phyloP scores from a whole-genome alignment of 192 early-diverging fungal genomes.

The Allomyces javanicus region DNA sequence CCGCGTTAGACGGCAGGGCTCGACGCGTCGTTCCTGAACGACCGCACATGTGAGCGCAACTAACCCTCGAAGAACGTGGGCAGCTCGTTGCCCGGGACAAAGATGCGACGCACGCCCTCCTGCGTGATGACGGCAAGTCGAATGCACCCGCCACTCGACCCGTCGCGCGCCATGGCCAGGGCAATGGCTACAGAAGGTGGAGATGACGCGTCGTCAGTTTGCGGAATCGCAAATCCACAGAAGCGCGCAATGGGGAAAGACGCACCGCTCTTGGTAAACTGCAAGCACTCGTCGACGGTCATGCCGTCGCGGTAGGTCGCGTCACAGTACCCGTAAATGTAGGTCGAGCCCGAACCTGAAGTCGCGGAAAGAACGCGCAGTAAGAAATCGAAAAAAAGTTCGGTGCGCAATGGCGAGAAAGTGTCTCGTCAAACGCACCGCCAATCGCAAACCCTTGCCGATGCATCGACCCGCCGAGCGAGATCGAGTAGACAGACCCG shows the following conservation, averaged over 20 bases:
- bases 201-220: too few relatives aligned
- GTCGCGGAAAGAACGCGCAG: neutral
- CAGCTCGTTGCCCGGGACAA: constrained; percentile 65
- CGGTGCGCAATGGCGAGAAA: too few relatives aligned
- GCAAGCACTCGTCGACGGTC: constrained; percentile 65
- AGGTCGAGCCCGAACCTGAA: constrained; percentile 72
- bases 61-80: constrained; percentile 17
- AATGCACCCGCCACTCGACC: constrained; percentile 89
- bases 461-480: constrained; percentile 82
- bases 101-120: constrained; percentile 67
- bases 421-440: constrained; percentile 23
- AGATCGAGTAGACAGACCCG: constrained; percentile 76
- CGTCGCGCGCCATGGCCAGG: constrained; percentile 88
- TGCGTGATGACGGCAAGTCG: constrained; percentile 83
- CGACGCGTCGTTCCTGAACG: too few relatives aligned
- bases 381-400: neutral
- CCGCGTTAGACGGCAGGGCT: too few relatives aligned
- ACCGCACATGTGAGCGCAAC: neutral
- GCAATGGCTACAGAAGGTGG: constrained; percentile 40
- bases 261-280: constrained; percentile 86
- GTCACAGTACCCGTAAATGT: constrained; percentile 98
- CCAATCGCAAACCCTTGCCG: constrained; percentile 82
- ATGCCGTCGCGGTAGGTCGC: constrained; percentile 57
- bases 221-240: too few relatives aligned
- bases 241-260: neutral